Evolutionary conservation across 768 basidiomycete species (phyloP), one percentile per base, ranked within the genome.

Genomic region (Saitozyma sp.): DNA sequence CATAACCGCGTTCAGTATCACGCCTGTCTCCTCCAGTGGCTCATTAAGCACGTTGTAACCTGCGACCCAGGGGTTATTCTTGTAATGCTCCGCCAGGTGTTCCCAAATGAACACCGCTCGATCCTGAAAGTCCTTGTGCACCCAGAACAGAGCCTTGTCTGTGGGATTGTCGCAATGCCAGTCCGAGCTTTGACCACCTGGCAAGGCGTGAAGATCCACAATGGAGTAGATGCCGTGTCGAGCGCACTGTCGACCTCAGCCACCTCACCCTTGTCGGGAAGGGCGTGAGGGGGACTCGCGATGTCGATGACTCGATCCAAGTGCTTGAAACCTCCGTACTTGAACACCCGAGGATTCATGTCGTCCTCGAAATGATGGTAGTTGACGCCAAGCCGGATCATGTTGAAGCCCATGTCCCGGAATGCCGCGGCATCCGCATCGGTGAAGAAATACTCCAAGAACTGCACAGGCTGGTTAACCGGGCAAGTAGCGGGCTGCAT

Each of bases 1-100:
- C 79, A 91, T 91, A 80, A 88, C 90, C 8, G 65, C 75, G 64
- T 90, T 70, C 58, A 92, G 79, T 53, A 87, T 82, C 10, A 81
- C 83, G 77, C 89, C 88, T 51, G 85, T 81, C n/a, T 86, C 81
- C 73, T 91, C 90, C 3, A 89, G 86, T 43, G 89, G 87, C 80
- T 92, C 90, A 83, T 92, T 93, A 52, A 92, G 81, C 4, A 87
- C 88, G 79, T 92, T 92, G 80, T 89, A 92, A 14, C 90, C 89
- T 1, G 89, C 90, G 62, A 92, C 86, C 90, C 89, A 91, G 65
- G 85, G 83, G 78, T 91, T 89, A 60, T 81, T 83, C 66, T 83
- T 86, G 83, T 91, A 91, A 76, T 89, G 89, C 59, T 81, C 82
- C 0, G 90, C 88, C 42, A 92, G 83, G 71, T 89, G 81, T 42